Evolutionary conservation across 2,329 filamentous ascomycete species (phyloP).

Genomic region (Ambrosiella beaveri): DNA sequence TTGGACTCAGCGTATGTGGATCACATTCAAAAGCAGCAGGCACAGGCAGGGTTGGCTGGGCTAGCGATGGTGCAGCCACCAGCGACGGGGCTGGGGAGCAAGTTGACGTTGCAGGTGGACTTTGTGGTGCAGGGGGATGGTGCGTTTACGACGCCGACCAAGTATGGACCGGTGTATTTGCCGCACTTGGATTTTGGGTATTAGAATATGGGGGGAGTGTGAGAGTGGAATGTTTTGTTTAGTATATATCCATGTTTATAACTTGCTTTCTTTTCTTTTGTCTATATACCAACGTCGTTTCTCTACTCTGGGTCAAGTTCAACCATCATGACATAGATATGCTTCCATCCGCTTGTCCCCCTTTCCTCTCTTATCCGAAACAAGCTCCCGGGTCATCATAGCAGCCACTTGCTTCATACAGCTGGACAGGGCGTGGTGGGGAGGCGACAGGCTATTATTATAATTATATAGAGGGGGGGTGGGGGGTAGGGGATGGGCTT

Average conservation of each 20-base stretch:
- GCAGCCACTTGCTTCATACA: no score
- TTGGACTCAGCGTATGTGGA: conserved; percentile 70
- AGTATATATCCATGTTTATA: neutral
- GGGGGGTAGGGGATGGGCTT: no score
- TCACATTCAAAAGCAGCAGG: conserved; percentile 13
- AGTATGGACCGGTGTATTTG: conserved; percentile 93
- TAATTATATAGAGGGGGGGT: no score
- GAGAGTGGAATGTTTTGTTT: neutral
- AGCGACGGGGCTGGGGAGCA: conserved; percentile 31
- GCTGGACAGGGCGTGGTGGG: no score
- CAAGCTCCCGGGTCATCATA: no score
- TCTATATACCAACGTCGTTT: no score
- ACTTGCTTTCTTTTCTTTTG: neutral
- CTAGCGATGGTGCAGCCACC: conserved; percentile 15
- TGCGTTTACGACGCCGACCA: conserved; percentile 63
- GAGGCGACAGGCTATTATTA: no score
- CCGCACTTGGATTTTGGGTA: conserved; percentile 65
- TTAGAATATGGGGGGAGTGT: conserved; percentile 20
- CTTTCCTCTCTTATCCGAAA: no score
- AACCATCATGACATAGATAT: no score
- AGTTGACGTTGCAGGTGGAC: conserved; percentile 78
- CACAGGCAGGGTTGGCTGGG: conserved; percentile 3
- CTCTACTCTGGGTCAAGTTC: no score
- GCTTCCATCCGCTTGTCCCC: no score
- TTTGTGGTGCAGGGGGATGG: conserved; percentile 94